phyloP scores from a whole-genome alignment of 257 asterid genomes.

The Nicotiana otophora region DNA sequence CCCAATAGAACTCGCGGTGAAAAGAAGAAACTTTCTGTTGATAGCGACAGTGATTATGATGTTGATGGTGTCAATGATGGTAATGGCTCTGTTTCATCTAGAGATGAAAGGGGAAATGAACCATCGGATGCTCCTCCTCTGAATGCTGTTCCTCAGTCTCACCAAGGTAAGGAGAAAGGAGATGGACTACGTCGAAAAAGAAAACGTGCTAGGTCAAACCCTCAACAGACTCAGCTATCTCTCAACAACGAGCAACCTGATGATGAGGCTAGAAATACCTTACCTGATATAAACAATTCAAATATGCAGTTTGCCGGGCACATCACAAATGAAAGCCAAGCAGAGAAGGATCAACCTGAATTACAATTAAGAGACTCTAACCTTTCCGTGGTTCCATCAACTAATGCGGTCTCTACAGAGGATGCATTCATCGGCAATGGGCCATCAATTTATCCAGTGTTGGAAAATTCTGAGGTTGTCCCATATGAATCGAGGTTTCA shows the following conservation, averaged over 20 bases:
- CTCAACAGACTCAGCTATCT: constrained; percentile 22
- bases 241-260: constrained; percentile 22
- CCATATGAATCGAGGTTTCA: constrained; percentile 25
- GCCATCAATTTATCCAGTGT: constrained; percentile 22
- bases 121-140: constrained; percentile 18
- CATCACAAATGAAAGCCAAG: constrained; percentile 26
- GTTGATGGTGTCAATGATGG: constrained; percentile 51
- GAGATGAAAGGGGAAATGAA: constrained; percentile 37
- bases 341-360: constrained; percentile 23
- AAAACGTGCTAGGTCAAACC: constrained; percentile 28
- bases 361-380: constrained; percentile 29
- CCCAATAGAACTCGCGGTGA: constrained; percentile 37
- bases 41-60: constrained; percentile 72
- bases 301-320: constrained; percentile 18
- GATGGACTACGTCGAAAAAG: constrained; percentile 27
- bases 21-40: constrained; percentile 45
- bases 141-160: constrained; percentile 17
- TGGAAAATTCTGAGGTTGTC: constrained; percentile 26
- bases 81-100: constrained; percentile 59
- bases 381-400: constrained; percentile 32
- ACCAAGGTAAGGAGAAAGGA: constrained; percentile 27
- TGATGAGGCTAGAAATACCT: constrained; percentile 26
- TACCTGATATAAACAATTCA: constrained; percentile 33
- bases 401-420: constrained; percentile 21
- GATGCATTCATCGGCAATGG: constrained; percentile 12